phyloP scores from a whole-genome alignment of 2,329 filamentous ascomycete species.

The Cercospora nicotianae region DNA sequence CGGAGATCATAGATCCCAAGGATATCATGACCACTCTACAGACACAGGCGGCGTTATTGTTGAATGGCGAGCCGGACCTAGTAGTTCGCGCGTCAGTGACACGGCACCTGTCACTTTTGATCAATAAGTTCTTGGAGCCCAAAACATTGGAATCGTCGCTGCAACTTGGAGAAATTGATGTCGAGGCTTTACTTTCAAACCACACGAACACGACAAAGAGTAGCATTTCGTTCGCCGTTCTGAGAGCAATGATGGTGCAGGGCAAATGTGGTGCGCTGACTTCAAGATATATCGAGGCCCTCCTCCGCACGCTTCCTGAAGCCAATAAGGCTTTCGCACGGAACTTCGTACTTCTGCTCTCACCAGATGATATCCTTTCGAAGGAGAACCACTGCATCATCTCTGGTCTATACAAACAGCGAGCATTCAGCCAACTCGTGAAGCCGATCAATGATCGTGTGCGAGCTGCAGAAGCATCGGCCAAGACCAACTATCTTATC shows the following conservation, averaged over 20 bases:
- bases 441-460: conserved; percentile 58
- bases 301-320: conserved; percentile 54
- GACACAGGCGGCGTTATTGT: conserved; percentile 27
- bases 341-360: conserved; percentile 60
- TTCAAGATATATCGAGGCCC: conserved; percentile 43
- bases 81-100: conserved; percentile 39
- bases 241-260: conserved; percentile 62
- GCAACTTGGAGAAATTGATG: conserved; percentile 32
- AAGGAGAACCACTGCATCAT: conserved; percentile 62
- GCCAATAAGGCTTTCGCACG: conserved; percentile 51
- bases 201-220: conserved; percentile 46
- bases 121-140: conserved; percentile 51
- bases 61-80: conserved; percentile 16
- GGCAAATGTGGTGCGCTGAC: conserved; percentile 48
- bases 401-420: conserved; percentile 63
- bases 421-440: conserved; percentile 60
- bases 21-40: conserved; percentile 33
- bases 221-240: conserved; percentile 59
- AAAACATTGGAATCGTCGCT: conserved; percentile 42
- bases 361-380: conserved; percentile 61
- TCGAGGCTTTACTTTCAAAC: conserved; percentile 43
- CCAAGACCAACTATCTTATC: conserved; percentile 63
- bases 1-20: conserved; percentile 33
- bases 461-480: conserved; percentile 44
- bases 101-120: conserved; percentile 47